Percentiles rank a stretch among this genome's conserved stretches.
Evolutionary conservation across 2,329 filamentous ascomycete genomes (phyloP).

Genomic region (Fusarium pseudograminearum): DNA sequence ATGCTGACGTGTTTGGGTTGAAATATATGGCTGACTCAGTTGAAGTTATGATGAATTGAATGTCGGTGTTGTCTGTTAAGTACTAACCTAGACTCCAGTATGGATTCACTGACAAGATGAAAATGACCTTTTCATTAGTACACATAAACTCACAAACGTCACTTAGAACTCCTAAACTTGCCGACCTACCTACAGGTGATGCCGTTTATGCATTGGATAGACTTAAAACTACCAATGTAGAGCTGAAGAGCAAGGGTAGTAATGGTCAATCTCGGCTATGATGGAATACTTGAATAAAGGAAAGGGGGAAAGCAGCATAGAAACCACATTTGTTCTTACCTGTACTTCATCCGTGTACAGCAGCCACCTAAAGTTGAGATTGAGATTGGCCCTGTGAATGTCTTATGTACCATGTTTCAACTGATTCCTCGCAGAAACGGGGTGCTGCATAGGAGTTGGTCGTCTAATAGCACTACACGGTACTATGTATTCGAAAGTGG

Average conservation of each 20-base stretch:
- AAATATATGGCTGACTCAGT: not conserved
- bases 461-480: too few species aligned
- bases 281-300: not conserved
- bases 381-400: not conserved
- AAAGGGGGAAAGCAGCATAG: not conserved
- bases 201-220: not conserved
- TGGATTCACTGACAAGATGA: not conserved
- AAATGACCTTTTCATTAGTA: not conserved
- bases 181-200: not conserved
- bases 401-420: constrained; percentile 3
- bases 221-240: not conserved
- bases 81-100: too few species aligned
- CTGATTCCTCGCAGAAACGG: not conserved
- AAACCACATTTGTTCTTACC: not conserved
- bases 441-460: not conserved
- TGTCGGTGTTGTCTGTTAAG: not conserved
- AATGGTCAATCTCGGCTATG: constrained; percentile 6
- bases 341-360: not conserved
- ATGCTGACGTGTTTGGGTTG: not conserved
- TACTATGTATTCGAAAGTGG: not conserved
- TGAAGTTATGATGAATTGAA: not conserved
- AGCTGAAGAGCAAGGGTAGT: not conserved
- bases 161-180: not conserved
- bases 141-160: not conserved
- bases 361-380: constrained; percentile 4